Evolutionary conservation across 2,329 filamentous ascomycete genomes (phyloP).

Genomic region (Fusarium newnesense): DNA sequence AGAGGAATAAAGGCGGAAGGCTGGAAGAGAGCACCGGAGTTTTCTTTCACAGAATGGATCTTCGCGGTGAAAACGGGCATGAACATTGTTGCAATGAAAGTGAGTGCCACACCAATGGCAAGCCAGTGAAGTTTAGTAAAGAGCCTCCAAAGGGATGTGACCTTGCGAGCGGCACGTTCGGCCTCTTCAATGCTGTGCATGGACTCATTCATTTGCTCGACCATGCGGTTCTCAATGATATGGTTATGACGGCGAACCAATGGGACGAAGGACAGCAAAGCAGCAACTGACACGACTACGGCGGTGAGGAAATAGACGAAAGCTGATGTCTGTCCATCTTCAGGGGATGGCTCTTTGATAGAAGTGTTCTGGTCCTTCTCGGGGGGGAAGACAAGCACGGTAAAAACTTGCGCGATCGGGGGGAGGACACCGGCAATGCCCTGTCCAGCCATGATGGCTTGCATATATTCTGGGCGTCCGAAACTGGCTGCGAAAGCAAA

Average conservation of each 20-base stretch:
- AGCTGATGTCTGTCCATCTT: conserved; percentile 66
- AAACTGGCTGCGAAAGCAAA: conserved; percentile 93
- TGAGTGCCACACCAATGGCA: conserved; percentile 79
- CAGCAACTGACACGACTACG: conserved; percentile 75
- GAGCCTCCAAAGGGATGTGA: conserved; percentile 69
- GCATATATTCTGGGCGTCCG: conserved; percentile 87
- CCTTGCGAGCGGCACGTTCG: conserved; percentile 62
- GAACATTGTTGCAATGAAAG: conserved; percentile 89
- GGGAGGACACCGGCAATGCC: conserved; percentile 92
- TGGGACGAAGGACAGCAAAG: conserved; percentile 79
- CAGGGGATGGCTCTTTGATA: conserved; percentile 35
- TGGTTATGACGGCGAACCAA: conserved; percentile 71
- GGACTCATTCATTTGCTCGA: conserved; percentile 60
- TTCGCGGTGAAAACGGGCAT: conserved; percentile 91
- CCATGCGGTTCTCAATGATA: conserved; percentile 61
- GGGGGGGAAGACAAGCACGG: conserved; percentile 71
- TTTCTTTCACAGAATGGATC: conserved; percentile 59
- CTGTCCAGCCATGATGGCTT: conserved; percentile 96
- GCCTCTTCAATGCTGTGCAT: conserved; percentile 63
- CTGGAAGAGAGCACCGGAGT: conserved; percentile 68
- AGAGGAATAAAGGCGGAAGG: conserved; percentile 87
- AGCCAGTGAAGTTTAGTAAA: conserved; percentile 84
- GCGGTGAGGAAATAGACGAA: conserved; percentile 94
- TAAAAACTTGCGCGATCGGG: conserved; percentile 84
- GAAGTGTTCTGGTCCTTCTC: conserved; percentile 39